Conservation (phyloP, 2,329 filamentous ascomycete species). For the Epichloe brachyelytri region DNA sequence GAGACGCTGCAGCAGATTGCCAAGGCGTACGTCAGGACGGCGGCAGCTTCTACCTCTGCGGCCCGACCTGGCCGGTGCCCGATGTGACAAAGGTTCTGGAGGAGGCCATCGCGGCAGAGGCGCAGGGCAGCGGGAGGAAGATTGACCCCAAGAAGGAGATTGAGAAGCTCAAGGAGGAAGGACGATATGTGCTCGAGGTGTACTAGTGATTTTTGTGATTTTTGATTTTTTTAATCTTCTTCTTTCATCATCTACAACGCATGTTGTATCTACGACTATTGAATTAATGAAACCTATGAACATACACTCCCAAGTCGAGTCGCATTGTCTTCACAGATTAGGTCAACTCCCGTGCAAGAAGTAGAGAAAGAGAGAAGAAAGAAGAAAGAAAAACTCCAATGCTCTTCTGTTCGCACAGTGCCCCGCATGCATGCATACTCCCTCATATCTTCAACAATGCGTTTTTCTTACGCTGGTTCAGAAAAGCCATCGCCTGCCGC, state of each 20-base stretch:
- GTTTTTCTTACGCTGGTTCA: no score
- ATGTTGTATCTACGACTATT: no score
- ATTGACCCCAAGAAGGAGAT: constrained; percentile 81
- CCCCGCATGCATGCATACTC: neutral
- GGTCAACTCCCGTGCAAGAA: no score
- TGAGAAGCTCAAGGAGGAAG: constrained; percentile 90
- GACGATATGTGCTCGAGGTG: constrained; percentile 90
- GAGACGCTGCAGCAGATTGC: constrained; percentile 73
- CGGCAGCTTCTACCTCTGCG: constrained; percentile 93
- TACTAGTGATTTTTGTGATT: constrained; percentile 44
- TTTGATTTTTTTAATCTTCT: no score
- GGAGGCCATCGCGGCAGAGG: constrained; percentile 76
- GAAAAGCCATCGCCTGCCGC: no score
- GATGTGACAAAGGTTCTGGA: constrained; percentile 89
- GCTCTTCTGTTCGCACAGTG: neutral
- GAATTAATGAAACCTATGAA: no score
- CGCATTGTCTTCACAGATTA: neutral
- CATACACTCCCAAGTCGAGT: no score
- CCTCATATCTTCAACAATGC: neutral
- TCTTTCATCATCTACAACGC: neutral
- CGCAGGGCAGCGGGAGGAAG: constrained; percentile 60
- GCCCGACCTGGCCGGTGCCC: constrained; percentile 95
- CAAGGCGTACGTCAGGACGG: constrained; percentile 78
- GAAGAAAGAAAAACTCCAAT: neutral
- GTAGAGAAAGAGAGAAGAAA: neutral